These are phyloP conservation scores for Hyphopichia khmerensis DNA, from an alignment of 1,139 yeast genomes.

Conservation along the genomic window DNA sequence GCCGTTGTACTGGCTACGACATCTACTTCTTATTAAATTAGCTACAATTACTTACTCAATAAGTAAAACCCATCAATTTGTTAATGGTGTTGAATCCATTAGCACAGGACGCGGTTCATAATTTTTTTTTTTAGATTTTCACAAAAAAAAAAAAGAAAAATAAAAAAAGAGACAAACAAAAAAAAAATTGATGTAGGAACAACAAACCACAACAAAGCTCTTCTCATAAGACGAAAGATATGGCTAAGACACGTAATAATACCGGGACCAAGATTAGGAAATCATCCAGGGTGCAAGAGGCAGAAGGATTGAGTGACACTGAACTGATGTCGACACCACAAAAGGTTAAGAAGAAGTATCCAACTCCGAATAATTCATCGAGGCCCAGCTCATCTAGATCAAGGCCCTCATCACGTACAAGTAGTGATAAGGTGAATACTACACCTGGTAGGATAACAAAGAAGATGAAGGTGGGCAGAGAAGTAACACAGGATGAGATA, in stretches of 20 bases:
- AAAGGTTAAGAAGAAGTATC: background rate
- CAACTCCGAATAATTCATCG: constrained; percentile 1
- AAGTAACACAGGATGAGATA: constrained; percentile 33
- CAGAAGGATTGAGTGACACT: background rate
- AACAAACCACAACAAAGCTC: background rate
- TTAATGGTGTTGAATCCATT: no score
- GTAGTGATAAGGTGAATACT: background rate
- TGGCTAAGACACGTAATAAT: constrained; percentile 11
- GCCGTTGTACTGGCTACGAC: no score
- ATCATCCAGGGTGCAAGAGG: constrained; percentile 1
- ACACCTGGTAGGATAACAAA: constrained; percentile 2
- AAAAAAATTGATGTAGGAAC: no score
- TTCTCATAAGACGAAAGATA: background rate
- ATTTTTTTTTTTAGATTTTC: no score
- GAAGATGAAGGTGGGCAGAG: background rate
- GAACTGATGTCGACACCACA: background rate
- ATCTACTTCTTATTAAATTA: no score
- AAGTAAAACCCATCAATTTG: no score
- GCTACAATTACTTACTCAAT: no score
- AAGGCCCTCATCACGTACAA: background rate
- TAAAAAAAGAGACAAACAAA: no score
- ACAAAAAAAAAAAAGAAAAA: no score
- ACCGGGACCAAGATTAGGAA: constrained; percentile 1
- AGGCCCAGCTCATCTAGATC: constrained; percentile 10
- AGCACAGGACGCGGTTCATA: no score